These are phyloP conservation scores for Dichotomocladium elegans DNA, from an alignment of 371 early-diverging fungal genomes.

Conservation along the genomic window DNA sequence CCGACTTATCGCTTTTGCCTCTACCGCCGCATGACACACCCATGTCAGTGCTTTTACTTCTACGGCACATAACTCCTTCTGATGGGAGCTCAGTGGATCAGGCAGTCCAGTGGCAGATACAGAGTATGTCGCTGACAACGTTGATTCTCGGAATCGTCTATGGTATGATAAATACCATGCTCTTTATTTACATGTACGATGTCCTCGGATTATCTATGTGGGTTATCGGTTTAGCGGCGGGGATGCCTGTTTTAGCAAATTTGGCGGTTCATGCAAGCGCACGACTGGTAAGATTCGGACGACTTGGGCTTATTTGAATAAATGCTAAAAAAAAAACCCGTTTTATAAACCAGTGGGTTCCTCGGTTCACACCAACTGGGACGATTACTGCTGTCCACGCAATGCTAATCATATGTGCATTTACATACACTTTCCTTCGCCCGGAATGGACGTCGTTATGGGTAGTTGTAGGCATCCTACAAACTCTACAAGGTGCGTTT, in stretches of 20 bases:
- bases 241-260: conserved; percentile 13
- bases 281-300: conserved; percentile 19
- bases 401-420: conserved; percentile 20
- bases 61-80: not conserved
- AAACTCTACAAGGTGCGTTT: conserved; percentile 2
- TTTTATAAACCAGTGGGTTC: conserved; percentile 28
- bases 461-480: conserved; percentile 11
- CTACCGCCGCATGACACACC: conserved; percentile 25
- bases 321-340: not conserved
- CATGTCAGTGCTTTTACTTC: conserved; percentile 15
- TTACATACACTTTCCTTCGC: conserved; percentile 26
- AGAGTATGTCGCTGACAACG: conserved; percentile 16
- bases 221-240: conserved; percentile 13
- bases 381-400: conserved; percentile 24
- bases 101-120: conserved; percentile 7
- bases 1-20: conserved; percentile 28
- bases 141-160: conserved; percentile 23
- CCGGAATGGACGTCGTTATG: conserved; percentile 10
- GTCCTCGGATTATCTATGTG: conserved; percentile 21
- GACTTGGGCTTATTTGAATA: not conserved
- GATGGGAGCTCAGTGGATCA: not conserved
- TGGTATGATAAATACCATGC: conserved; percentile 23
- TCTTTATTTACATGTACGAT: conserved; percentile 24
- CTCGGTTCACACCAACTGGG: conserved; percentile 17
- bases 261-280: conserved; percentile 13